Evolutionary conservation across 2,329 filamentous ascomycete genomes (phyloP).

Genomic region (Aspergillus versicolor): DNA sequence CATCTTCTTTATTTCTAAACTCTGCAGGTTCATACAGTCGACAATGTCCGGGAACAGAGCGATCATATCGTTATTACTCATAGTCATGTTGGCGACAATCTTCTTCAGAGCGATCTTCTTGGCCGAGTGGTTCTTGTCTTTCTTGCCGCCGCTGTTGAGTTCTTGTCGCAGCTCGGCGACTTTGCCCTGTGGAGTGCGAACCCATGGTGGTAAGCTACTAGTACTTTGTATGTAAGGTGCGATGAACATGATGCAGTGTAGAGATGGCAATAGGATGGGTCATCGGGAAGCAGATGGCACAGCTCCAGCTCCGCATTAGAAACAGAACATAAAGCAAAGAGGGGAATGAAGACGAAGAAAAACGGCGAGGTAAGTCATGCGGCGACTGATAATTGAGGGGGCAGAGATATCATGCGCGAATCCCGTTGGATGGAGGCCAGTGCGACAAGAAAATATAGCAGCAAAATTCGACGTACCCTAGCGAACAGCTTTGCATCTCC

Average conservation of each 20-base stretch:
- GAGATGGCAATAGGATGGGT: neutral
- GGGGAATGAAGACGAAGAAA: constrained; percentile 10
- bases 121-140: constrained; percentile 91
- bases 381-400: constrained; percentile 10
- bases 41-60: constrained; percentile 94
- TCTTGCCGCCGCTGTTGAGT: constrained; percentile 90
- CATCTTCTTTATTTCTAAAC: constrained; percentile 99
- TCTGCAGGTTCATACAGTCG: constrained; percentile 89
- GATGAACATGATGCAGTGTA: constrained; percentile 17
- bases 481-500: constrained; percentile 99
- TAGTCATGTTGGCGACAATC: constrained; percentile 99
- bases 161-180: constrained; percentile 94
- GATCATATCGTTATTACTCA: constrained; percentile 99
- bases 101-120: constrained; percentile 99
- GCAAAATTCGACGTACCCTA: constrained; percentile 64
- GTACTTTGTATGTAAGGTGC: constrained; percentile 24
- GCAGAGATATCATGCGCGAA: constrained; percentile 9
- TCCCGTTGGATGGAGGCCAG: constrained; percentile 4
- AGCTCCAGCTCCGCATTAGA: neutral
- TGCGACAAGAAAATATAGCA: constrained; percentile 22
- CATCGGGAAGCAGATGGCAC: neutral
- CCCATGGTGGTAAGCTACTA: constrained; percentile 34
- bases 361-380: neutral
- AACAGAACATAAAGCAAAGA: constrained; percentile 11
- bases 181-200: constrained; percentile 74